These are phyloP conservation scores for Neostapfia colusana DNA, from an alignment of 176 grass and related monocot species.

Conservation along the genomic window DNA sequence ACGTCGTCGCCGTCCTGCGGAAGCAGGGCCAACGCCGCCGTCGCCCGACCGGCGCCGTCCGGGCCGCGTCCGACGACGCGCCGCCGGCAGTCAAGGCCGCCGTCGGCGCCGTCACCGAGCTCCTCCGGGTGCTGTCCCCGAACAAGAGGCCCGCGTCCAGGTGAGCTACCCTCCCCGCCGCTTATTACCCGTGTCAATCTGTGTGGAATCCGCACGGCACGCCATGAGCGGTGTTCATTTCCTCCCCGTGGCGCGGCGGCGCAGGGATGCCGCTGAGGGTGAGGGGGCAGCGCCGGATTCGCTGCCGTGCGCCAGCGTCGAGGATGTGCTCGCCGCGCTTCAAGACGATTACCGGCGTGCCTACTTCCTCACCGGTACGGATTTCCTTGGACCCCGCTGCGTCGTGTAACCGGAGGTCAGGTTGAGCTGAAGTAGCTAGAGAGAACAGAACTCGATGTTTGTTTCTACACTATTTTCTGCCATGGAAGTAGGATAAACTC, in stretches of 20 bases:
- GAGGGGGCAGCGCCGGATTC: slow-evolving; percentile 2
- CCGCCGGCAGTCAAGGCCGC: slow-evolving; percentile 38
- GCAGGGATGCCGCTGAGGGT: slow-evolving; percentile 30
- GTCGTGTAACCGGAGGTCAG: background rate
- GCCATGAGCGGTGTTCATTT: background rate
- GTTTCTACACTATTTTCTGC: background rate
- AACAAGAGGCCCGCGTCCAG: slow-evolving; percentile 43
- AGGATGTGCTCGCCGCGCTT: slow-evolving; percentile 67
- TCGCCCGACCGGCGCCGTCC: slow-evolving; percentile 18
- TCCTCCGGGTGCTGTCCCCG: slow-evolving; percentile 57
- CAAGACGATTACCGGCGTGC: slow-evolving; percentile 60
- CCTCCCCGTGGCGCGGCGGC: background rate
- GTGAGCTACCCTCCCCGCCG: background rate
- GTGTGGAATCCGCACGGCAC: no score
- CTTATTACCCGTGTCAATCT: no score
- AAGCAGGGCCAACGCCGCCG: background rate
- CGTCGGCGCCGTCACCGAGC: slow-evolving; percentile 62
- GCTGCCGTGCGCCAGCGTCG: slow-evolving; percentile 43
- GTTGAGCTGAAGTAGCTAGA: no score
- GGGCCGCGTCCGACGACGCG: slow-evolving; percentile 16
- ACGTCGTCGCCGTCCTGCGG: background rate
- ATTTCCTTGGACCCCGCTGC: slow-evolving; percentile 23
- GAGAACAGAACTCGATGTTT: background rate
- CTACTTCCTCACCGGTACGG: slow-evolving; percentile 84
- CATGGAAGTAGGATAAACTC: background rate